A percentile compares a stretch with the other conserved stretches of the same genome.
These are phyloP conservation scores for Pochonia chlamydosporia DNA, from an alignment of 2,329 filamentous ascomycete species.

Conservation along the genomic window DNA sequence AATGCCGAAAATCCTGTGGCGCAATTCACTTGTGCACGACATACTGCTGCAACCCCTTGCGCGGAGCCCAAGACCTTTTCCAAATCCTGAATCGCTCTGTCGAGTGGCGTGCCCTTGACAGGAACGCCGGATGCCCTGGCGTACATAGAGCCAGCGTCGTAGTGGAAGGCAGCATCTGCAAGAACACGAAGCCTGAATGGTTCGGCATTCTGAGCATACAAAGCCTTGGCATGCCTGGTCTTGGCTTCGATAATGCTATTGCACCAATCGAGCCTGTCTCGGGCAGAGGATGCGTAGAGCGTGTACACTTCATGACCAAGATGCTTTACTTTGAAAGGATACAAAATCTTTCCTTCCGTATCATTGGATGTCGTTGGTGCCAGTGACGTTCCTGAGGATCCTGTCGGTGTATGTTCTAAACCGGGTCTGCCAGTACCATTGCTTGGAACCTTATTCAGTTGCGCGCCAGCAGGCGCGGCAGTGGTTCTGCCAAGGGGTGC, in stretches of 20 bases:
- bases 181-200: slow-evolving; percentile 89
- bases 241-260: slow-evolving; percentile 92
- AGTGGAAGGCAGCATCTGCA: slow-evolving; percentile 85
- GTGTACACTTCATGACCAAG: slow-evolving; percentile 91
- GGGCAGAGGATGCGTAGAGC: slow-evolving; percentile 72
- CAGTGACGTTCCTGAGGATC: slow-evolving; percentile 56
- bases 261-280: slow-evolving; percentile 82
- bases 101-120: slow-evolving; percentile 85
- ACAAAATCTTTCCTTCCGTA: slow-evolving; percentile 76
- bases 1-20: slow-evolving; percentile 82
- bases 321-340: slow-evolving; percentile 94
- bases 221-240: slow-evolving; percentile 80
- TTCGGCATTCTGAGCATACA: slow-evolving; percentile 90
- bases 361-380: slow-evolving; percentile 50
- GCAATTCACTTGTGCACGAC: slow-evolving; percentile 83
- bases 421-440: slow-evolving; percentile 49
- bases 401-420: slow-evolving; percentile 63
- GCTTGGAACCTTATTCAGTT: slow-evolving; percentile 50
- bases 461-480: slow-evolving; percentile 53
- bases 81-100: slow-evolving; percentile 83
- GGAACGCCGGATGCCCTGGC: slow-evolving; percentile 61
- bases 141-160: slow-evolving; percentile 56
- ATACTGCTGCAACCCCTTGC: slow-evolving; percentile 69
- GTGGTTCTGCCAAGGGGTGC: slow-evolving; percentile 53
- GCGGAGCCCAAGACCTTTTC: slow-evolving; percentile 70